Evolutionary conservation across 2,329 filamentous ascomycete species (phyloP).

Genomic region (Trichoderma koningii): DNA sequence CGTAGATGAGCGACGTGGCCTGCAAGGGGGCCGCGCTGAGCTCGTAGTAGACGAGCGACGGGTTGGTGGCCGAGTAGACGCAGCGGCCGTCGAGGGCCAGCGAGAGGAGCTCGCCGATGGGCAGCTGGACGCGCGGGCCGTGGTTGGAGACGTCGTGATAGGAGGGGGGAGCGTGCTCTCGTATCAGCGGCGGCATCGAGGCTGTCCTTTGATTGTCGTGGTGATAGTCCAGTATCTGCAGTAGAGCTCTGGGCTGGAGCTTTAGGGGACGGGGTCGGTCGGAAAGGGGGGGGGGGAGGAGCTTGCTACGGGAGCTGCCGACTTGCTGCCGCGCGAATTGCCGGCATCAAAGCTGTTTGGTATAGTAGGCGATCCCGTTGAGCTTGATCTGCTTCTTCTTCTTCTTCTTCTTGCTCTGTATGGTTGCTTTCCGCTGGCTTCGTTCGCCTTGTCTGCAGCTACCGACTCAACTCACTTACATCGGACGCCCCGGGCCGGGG

Average conservation of each 20-base stretch:
- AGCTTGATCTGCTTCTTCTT: conserved; percentile 1
- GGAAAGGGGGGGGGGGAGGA: neutral
- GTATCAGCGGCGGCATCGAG: conserved; percentile 13
- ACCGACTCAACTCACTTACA: neutral
- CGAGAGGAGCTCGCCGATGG: conserved; percentile 18
- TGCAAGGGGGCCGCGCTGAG: conserved; percentile 17
- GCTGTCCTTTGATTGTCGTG: neutral
- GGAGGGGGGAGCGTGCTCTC: conserved; percentile 19
- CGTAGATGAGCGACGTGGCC: conserved; percentile 15
- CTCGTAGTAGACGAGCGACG: conserved; percentile 21
- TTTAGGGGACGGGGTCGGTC: neutral
- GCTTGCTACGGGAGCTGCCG: conserved; percentile 10
- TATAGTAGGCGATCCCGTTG: neutral
- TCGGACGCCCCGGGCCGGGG: conserved; percentile 18
- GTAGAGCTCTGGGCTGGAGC: too few relatives aligned
- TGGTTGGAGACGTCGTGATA: conserved; percentile 25
- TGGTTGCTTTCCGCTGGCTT: too few relatives aligned
- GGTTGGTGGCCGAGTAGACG: conserved; percentile 19
- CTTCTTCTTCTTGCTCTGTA: too few relatives aligned
- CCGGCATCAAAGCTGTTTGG: conserved; percentile 3
- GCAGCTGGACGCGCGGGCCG: conserved; percentile 13
- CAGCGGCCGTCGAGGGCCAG: conserved; percentile 14
- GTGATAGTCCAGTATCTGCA: too few relatives aligned
- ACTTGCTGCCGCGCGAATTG: conserved; percentile 6
- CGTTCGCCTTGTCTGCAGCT: too few relatives aligned